Evolutionary conservation across 768 basidiomycete genomes (phyloP), one percentile per base, ranked within the genome.

Genomic region (Mycena vulgaris): DNA sequence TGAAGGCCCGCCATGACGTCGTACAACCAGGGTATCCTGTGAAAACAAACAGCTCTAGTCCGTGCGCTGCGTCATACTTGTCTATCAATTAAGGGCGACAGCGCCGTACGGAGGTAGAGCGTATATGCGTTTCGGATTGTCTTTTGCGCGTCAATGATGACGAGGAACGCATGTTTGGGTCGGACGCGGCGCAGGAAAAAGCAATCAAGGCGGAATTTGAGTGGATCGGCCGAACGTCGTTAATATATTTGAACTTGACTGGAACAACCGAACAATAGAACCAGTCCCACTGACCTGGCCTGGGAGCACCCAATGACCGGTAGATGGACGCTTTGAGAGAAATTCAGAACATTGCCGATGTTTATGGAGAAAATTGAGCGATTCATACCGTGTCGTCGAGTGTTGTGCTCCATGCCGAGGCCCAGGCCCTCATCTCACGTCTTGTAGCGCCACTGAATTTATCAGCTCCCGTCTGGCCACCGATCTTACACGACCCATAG

Each of bases 371-470:
- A 40, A 40, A 40, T 40, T 40, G 33, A 39, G n/a, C n/a, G n/a
- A 39, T 3, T 3, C 39, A 16, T 16, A 39, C 21, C 42, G 10
- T 45, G 21, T 6, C 21, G 42, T 21, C 21, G 42, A 6, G 42
- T n/a, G 42, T 3, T 13, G 14, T 6, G 8, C 6, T 45, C n/a
- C n/a, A n/a, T 14, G 14, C 5, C 30, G 49, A 53, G 11, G 51
- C 6, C 25, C 39, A 53, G 37, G 39, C 27, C 25, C 49, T 40
- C 39, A 27, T 52, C 27, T 2, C 30, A 55, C 17, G 63, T 64
- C 63, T n/a, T 45, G 51, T 55, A 35, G 52, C 63, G 63, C 63
- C 63, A 64, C 63, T 19, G 2, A n/a, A 45, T 13, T n/a, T 45
- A 45, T 45, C 42, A 30, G n/a, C 14, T 13, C 4, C 21, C 19